Base-by-base conservation (phyloP, 805 yeast species). In the Pichia cephalocereana region DNA sequence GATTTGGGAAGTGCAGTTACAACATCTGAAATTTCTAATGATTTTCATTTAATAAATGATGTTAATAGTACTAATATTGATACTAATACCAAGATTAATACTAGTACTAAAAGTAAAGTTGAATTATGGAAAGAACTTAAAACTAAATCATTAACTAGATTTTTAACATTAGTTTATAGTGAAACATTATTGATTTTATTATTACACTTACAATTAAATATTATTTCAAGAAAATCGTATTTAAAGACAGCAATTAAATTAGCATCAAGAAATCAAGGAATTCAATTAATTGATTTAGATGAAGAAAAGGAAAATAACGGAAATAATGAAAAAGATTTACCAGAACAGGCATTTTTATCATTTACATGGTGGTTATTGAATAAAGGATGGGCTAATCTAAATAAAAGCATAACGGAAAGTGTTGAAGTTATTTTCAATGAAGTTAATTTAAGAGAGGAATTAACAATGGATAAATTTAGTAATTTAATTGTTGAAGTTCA, bases 311-410 rank as follows among this genome's bases (percentile, higher is more conserved):
- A 55, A n/a, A 58, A 56, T 6, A 65, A 61, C 14, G 50, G 58
- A 42, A 70, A 66, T 37, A 23, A 38, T 14, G 50, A 48, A 17
- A 76, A 76, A 27, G 52, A 53, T 54, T 79, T 75, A 34, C 73
- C 82, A 38, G 93, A 85, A 57, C 91, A 93, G 57, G 83, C 88
- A 45, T 91, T 85, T 61, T 70, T 91, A 43, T 83, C 95, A 0
- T 76, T 88, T 52, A 83, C 90, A 52, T 91, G 97, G 96, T 91
- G 96, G 96, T 65, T 91, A 42, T 70, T 91, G 45, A 89, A 91
- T 63, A 78, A 81, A 54, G 98, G 98, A 0, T 88, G 93, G 89
- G 57, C 72, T 23, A 68, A 71, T 34, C 67, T 86, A 36, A 71
- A 77, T 23, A 66, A 70, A 30, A 65, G 72, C 19, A 77, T 87